phyloP scores from a whole-genome alignment of 148 eudicot species.

The Rhododendron henanense region DNA sequence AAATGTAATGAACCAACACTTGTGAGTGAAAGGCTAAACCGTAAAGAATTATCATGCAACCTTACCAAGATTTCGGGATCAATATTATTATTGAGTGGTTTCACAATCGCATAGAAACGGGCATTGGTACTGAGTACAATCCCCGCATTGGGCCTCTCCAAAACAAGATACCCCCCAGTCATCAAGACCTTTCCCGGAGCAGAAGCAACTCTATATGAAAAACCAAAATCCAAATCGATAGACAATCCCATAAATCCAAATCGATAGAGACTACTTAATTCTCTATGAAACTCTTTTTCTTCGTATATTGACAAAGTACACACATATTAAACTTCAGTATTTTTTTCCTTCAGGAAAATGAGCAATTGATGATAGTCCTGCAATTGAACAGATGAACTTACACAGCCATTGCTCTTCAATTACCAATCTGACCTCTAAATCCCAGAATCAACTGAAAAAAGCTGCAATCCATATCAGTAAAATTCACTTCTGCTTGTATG shows the following conservation, averaged over 20 bases:
- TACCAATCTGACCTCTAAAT: not conserved
- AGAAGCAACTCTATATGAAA: conserved; percentile 68
- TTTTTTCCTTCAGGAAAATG: not conserved
- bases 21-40: not conserved
- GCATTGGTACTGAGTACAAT: conserved; percentile 93
- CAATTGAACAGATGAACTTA: conserved; percentile 15
- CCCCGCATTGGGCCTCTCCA: conserved; percentile 97
- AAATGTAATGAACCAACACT: not conserved
- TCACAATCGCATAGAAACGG: conserved; percentile 81
- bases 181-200: conserved; percentile 58
- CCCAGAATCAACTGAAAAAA: conserved; percentile 9
- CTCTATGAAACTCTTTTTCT: not conserved
- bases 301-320: not conserved
- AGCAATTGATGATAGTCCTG: not conserved
- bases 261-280: not conserved
- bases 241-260: not conserved
- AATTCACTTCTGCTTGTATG: not conserved
- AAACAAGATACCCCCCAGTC: conserved; percentile 58
- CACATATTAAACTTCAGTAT: too few species aligned
- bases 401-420: conserved; percentile 30
- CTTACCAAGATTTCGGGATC: conserved; percentile 70
- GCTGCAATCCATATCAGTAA: not conserved
- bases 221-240: conserved; percentile 5
- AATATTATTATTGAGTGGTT: conserved; percentile 57
- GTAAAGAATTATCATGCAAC: conserved; percentile 41